A percentile compares a stretch with the other conserved stretches of the same genome.
phyloP scores from a whole-genome alignment of 2,329 filamentous ascomycete species.

The Herpotrichia juniperi region DNA sequence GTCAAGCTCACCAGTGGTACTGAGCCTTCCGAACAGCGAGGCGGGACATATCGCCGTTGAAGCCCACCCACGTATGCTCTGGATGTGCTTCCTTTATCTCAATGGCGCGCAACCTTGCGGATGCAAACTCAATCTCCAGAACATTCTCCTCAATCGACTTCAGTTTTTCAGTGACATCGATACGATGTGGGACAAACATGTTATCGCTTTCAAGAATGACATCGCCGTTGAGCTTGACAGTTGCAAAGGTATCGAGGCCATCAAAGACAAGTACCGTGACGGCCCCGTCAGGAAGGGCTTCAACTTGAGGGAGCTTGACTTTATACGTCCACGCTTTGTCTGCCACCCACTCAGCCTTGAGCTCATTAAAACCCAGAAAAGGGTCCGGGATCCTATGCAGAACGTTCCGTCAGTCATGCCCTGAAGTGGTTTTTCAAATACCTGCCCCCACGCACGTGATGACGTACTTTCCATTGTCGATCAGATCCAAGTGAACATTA shows the following conservation, averaged over 20 bases:
- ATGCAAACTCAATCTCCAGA: conserved; percentile 64
- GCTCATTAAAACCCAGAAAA: conserved; percentile 58
- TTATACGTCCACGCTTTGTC: conserved; percentile 56
- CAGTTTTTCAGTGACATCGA: conserved; percentile 56
- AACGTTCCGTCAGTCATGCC: conserved; percentile 20
- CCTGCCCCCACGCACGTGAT: conserved; percentile 10
- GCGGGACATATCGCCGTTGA: conserved; percentile 60
- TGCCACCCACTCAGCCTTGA: conserved; percentile 56
- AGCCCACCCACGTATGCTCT: conserved; percentile 62
- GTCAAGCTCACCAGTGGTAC: conserved; percentile 50
- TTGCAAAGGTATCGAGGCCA: conserved; percentile 69
- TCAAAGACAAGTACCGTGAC: conserved; percentile 63
- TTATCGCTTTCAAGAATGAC: conserved; percentile 64
- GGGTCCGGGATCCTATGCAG: conserved; percentile 55
- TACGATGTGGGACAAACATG: conserved; percentile 67
- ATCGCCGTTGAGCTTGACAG: conserved; percentile 61
- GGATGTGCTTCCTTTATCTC: conserved; percentile 60
- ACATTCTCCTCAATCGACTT: conserved; percentile 47
- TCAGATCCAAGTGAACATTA: conserved; percentile 55
- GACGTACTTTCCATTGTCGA: conserved; percentile 53
- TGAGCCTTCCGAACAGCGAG: conserved; percentile 60
- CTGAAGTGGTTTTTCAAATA: conserved; percentile 15
- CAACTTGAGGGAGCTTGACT: conserved; percentile 45
- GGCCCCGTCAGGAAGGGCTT: conserved; percentile 29
- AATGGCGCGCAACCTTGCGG: conserved; percentile 59